Evolutionary conservation across 148 eudicot species (phyloP).

Genomic region (Limonium bicolor): DNA sequence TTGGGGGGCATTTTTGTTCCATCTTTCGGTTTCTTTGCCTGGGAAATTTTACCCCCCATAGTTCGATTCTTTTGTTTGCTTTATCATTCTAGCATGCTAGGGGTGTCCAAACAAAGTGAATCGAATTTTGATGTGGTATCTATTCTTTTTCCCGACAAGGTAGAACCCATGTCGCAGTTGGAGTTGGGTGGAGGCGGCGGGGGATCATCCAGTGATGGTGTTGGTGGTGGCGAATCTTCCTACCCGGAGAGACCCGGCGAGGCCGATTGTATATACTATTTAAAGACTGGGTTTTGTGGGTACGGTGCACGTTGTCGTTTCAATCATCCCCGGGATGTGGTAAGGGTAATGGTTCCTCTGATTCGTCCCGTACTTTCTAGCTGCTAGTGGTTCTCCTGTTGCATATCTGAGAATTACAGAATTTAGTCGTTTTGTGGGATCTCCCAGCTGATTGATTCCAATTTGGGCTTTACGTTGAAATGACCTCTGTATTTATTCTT

Average conservation of each 20-base stretch:
- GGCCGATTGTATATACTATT: slow-evolving; percentile 42
- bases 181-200: slow-evolving; percentile 20
- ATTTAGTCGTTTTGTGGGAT: no score
- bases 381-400: no score
- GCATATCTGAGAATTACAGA: no score
- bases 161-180: slow-evolving; percentile 74
- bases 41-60: no score
- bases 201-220: not conserved
- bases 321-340: slow-evolving; percentile 37
- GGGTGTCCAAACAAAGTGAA: not conserved
- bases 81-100: not conserved
- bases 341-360: not conserved
- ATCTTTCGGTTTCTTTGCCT: not conserved
- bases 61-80: not conserved
- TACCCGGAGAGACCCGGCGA: slow-evolving; percentile 60
- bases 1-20: slow-evolving; percentile 2
- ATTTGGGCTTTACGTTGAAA: no score
- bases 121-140: slow-evolving; percentile 5
- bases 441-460: no score
- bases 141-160: slow-evolving; percentile 20
- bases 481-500: no score
- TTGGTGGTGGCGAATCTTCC: slow-evolving; percentile 1
- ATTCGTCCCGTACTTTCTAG: no score
- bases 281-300: slow-evolving; percentile 47
- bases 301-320: slow-evolving; percentile 51